phyloP scores from a whole-genome alignment of 2,329 filamentous ascomycete species.

The Fusarium pilosicola region DNA sequence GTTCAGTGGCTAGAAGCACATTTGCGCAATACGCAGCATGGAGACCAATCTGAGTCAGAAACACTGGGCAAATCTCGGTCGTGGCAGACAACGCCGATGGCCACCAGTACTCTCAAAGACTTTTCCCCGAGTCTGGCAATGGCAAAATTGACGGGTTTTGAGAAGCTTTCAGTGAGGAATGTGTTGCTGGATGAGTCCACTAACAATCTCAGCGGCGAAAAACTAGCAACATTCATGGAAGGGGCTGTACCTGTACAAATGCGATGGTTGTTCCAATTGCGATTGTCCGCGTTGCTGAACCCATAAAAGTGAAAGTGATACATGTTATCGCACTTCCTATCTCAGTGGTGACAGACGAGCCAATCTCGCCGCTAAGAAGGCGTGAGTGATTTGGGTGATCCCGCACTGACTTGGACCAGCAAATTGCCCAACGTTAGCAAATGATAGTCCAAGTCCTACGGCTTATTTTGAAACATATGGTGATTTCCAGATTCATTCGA shows the following conservation, averaged over 20 bases:
- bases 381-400: not conserved
- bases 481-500: too few species aligned
- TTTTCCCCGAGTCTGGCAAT: not conserved
- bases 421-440: too few species aligned
- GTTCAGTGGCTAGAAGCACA: not conserved
- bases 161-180: not conserved
- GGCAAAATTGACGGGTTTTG: not conserved
- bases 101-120: not conserved
- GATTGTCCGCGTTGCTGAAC: not conserved
- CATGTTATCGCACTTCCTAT: not conserved
- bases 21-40: too few species aligned
- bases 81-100: not conserved
- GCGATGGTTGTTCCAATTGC: not conserved
- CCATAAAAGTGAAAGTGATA: not conserved
- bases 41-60: not conserved
- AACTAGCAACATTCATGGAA: too few species aligned
- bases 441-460: not conserved
- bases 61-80: not conserved
- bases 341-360: not conserved
- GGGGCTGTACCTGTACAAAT: too few species aligned
- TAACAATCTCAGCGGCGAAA: not conserved
- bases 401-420: not conserved
- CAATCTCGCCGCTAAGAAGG: not conserved
- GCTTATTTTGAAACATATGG: accelerated
- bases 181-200: not conserved